Percentiles rank a stretch among this genome's conserved stretches.
phyloP scores from a whole-genome alignment of 2,329 filamentous ascomycete species.

The Cladorrhinum sp. region DNA sequence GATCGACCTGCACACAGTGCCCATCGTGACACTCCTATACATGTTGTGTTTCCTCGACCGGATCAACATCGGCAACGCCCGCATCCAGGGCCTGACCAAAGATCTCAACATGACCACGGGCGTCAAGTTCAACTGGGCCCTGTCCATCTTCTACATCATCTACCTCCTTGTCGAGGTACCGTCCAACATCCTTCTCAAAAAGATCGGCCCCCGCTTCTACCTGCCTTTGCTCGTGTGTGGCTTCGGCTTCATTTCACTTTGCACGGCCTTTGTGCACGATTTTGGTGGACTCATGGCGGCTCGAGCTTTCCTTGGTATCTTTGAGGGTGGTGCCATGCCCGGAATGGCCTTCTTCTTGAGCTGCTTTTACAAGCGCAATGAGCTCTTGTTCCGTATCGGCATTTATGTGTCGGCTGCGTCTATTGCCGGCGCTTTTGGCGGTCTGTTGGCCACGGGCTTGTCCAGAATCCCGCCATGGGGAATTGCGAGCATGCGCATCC shows the following conservation, averaged over 20 bases:
- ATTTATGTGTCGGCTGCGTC: constrained; percentile 55
- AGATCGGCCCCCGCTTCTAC: constrained; percentile 49
- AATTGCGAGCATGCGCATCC: constrained; percentile 38
- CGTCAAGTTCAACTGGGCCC: constrained; percentile 55
- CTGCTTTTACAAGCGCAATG: constrained; percentile 54
- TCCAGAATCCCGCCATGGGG: constrained; percentile 53
- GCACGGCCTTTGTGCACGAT: constrained; percentile 50
- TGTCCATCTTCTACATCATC: constrained; percentile 57
- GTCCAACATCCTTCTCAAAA: constrained; percentile 54
- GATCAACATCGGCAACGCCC: constrained; percentile 51
- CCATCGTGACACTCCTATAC: constrained; percentile 51
- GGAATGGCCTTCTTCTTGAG: constrained; percentile 55
- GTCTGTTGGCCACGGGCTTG: constrained; percentile 52
- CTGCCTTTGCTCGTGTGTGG: constrained; percentile 52
- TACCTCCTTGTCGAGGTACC: constrained; percentile 56
- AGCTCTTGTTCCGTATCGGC: constrained; percentile 53
- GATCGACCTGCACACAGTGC: constrained; percentile 51
- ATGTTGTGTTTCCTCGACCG: constrained; percentile 40
- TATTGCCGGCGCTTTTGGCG: constrained; percentile 56
- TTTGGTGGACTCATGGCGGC: constrained; percentile 46
- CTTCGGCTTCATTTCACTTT: constrained; percentile 54
- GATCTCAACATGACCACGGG: constrained; percentile 46
- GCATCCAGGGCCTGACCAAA: constrained; percentile 50
- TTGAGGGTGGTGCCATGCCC: constrained; percentile 57
- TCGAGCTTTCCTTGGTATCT: constrained; percentile 50